These are phyloP conservation scores for Leccinum pachyderme DNA, from an alignment of 1,284 basidiomycete species.

Conservation along the genomic window DNA sequence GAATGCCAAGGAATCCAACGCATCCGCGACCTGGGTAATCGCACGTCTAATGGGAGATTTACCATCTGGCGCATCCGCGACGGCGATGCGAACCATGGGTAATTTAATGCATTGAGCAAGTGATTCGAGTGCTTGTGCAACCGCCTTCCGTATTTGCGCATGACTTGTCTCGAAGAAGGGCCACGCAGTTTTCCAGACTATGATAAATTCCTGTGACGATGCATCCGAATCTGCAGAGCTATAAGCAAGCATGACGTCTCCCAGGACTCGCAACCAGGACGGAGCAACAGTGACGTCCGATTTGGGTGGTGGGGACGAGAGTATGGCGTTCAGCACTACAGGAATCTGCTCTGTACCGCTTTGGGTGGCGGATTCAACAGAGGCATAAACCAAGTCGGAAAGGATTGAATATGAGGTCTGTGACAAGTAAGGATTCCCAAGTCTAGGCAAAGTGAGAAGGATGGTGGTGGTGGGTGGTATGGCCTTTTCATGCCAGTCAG, in stretches of 20 bases:
- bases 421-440: conserved; percentile 84
- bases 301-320: conserved; percentile 72
- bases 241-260: conserved; percentile 65
- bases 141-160: conserved; percentile 54
- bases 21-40: conserved; percentile 59
- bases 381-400: conserved; percentile 66
- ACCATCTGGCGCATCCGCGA: conserved; percentile 39
- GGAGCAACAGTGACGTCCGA: conserved; percentile 59
- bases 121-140: conserved; percentile 61
- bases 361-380: conserved; percentile 36
- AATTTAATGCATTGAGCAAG: conserved; percentile 71
- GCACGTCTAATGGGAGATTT: conserved; percentile 62
- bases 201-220: conserved; percentile 53
- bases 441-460: conserved; percentile 75
- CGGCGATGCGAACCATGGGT: conserved; percentile 53
- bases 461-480: conserved; percentile 66
- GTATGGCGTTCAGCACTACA: conserved; percentile 69
- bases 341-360: conserved; percentile 60
- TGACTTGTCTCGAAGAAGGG: conserved; percentile 67
- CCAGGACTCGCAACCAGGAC: conserved; percentile 74
- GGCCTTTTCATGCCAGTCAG: conserved; percentile 45
- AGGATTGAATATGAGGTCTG: conserved; percentile 81
- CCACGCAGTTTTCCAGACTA: conserved; percentile 80
- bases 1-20: conserved; percentile 68
- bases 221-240: conserved; percentile 46